Conservation (phyloP, 805 yeast genomes). For the Hanseniaspora thailandica region DNA sequence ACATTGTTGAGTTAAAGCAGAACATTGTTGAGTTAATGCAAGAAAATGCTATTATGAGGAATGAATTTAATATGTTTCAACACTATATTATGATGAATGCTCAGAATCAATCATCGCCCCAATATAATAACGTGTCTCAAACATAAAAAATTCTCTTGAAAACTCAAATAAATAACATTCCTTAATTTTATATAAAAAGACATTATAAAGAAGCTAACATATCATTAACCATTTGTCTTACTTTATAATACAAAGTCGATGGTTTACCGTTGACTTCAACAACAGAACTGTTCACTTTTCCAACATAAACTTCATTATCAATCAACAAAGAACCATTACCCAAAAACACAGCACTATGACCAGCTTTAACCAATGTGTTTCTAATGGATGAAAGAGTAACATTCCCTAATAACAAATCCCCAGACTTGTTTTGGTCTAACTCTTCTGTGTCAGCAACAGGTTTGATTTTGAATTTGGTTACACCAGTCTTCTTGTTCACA, state of each 20-base stretch:
- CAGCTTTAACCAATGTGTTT: slow-evolving; percentile 43
- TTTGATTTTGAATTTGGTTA: slow-evolving; percentile 20
- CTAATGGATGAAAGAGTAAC: slow-evolving; percentile 71
- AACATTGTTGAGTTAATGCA: no score
- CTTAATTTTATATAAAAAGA: no score
- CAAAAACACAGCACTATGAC: slow-evolving; percentile 72
- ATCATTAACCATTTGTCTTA: slow-evolving; percentile 55
- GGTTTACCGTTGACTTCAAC: slow-evolving; percentile 76
- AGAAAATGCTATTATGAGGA: no score
- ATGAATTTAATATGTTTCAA: no score
- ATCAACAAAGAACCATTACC: slow-evolving; percentile 89
- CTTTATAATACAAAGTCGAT: slow-evolving; percentile 63
- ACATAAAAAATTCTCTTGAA: no score
- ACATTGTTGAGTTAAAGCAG: no score
- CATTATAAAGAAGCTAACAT: slow-evolving; percentile 61
- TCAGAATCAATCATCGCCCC: no score
- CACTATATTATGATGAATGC: no score
- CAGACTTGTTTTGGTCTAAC: background rate
- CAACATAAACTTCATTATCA: slow-evolving; percentile 60
- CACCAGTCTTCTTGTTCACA: slow-evolving; percentile 13
- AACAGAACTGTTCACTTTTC: slow-evolving; percentile 71
- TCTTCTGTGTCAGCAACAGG: slow-evolving; percentile 25
- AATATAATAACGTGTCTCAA: no score
- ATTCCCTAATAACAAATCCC: slow-evolving; percentile 55
- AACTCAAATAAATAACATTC: no score